These are phyloP conservation scores for Funneliformis caledonium DNA, from an alignment of 371 early-diverging fungal genomes.

Conservation along the genomic window DNA sequence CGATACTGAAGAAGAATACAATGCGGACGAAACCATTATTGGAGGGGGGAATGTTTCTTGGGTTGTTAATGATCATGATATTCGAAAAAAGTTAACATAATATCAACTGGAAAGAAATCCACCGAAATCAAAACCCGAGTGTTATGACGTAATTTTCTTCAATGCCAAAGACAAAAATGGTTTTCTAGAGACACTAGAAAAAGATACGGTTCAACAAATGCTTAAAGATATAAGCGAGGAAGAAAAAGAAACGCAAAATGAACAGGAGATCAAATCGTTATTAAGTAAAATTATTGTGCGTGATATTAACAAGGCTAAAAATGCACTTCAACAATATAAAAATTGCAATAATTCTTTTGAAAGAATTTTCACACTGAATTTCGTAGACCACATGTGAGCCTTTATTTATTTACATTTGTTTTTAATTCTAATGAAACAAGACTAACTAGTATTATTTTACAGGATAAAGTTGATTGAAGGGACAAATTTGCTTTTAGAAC, in stretches of 20 bases:
- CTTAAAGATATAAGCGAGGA: constrained; percentile 26
- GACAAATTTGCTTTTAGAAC: constrained; percentile 20
- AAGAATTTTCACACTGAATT: constrained; percentile 2
- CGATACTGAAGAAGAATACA: constrained; percentile 31
- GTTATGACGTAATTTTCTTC: constrained; percentile 20
- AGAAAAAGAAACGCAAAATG: constrained; percentile 24
- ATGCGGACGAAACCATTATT: constrained; percentile 57
- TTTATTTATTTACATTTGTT: constrained; percentile 14
- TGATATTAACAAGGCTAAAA: constrained; percentile 10
- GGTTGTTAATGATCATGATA: constrained; percentile 14
- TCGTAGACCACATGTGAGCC: constrained; percentile 26
- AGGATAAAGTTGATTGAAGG: constrained; percentile 21
- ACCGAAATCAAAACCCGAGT: constrained; percentile 3
- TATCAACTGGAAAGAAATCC: constrained; percentile 22
- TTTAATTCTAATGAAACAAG: not conserved
- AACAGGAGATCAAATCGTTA: constrained; percentile 1
- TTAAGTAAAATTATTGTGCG: constrained; percentile 1
- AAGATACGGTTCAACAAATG: not conserved
- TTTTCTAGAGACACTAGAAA: constrained; percentile 20
- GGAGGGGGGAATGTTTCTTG: constrained; percentile 45
- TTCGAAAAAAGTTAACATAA: constrained; percentile 16
- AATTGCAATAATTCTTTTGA: constrained; percentile 16
- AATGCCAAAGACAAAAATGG: not conserved
- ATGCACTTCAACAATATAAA: constrained; percentile 16
- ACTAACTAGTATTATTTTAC: constrained; percentile 8